phyloP scores from a whole-genome alignment of 495 filamentous ascomycete species.

The Penicillium antarcticum region DNA sequence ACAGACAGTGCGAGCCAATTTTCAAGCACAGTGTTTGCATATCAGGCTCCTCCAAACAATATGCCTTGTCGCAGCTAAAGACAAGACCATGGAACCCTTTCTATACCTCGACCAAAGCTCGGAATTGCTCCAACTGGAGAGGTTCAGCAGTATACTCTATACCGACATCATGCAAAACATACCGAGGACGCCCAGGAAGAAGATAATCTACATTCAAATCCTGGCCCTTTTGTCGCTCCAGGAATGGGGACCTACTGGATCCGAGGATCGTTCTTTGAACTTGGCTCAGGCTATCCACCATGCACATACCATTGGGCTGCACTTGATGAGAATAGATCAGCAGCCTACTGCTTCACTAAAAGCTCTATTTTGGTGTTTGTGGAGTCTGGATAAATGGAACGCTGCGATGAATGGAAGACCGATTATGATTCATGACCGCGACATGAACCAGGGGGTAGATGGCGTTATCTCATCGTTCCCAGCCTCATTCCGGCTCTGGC shows the following conservation, averaged over 20 bases:
- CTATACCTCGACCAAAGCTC: constrained; percentile 16
- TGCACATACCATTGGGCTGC: constrained; percentile 59
- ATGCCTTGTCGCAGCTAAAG: constrained; percentile 35
- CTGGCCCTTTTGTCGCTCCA: constrained; percentile 34
- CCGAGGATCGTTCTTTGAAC: constrained; percentile 31
- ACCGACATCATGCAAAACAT: constrained; percentile 20
- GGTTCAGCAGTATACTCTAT: constrained; percentile 24
- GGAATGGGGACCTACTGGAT: constrained; percentile 27
- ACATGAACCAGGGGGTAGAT: constrained; percentile 36
- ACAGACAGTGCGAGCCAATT: constrained; percentile 10
- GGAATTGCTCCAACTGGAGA: constrained; percentile 9
- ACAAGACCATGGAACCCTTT: constrained; percentile 20
- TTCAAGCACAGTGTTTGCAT: constrained; percentile 11
- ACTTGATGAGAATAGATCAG: constrained; percentile 30
- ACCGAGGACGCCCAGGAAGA: constrained; percentile 16
- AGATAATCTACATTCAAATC: constrained; percentile 30
- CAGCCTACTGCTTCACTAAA: constrained; percentile 25
- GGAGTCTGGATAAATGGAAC: constrained; percentile 58
- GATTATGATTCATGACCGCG: constrained; percentile 58
- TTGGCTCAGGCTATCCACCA: constrained; percentile 44
- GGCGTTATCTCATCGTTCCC: constrained; percentile 20
- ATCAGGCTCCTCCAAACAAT: constrained; percentile 26
- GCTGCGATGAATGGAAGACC: constrained; percentile 58
- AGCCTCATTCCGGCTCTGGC: constrained; percentile 41
- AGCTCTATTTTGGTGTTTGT: constrained; percentile 59